phyloP scores from a whole-genome alignment of 106 monocot species.

The Allium fistulosum region DNA sequence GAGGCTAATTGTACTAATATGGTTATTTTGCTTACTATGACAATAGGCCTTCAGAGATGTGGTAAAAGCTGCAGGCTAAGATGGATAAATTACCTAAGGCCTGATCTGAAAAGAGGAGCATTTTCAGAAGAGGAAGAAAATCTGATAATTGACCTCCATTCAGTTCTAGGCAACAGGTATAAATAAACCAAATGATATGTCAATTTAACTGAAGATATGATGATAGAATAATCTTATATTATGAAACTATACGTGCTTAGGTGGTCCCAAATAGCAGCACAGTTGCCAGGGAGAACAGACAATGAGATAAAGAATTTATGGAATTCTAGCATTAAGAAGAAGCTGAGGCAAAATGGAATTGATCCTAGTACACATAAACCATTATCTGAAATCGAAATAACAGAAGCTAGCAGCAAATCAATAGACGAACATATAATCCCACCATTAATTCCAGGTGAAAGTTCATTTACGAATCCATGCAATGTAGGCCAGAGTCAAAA shows the following conservation, averaged over 20 bases:
- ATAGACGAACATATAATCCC: too few species aligned
- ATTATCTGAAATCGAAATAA: slow-evolving; percentile 23
- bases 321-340: slow-evolving; percentile 97
- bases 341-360: slow-evolving; percentile 79
- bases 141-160: slow-evolving; percentile 78
- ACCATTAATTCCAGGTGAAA: too few species aligned
- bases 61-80: slow-evolving; percentile 88
- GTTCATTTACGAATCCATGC: too few species aligned
- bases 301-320: slow-evolving; percentile 97
- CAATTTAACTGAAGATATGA: neutral
- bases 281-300: slow-evolving; percentile 82
- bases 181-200: neutral
- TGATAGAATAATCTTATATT: neutral
- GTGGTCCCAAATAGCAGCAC: slow-evolving; percentile 93
- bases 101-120: slow-evolving; percentile 83
- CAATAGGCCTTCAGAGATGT: slow-evolving; percentile 82
- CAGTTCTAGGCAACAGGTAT: slow-evolving; percentile 68
- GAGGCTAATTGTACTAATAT: neutral
- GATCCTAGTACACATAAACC: slow-evolving; percentile 85
- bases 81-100: slow-evolving; percentile 89
- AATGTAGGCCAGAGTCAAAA: neutral
- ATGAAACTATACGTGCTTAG: slow-evolving; percentile 14
- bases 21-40: neutral
- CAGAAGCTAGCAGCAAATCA: neutral
- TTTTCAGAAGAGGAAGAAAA: slow-evolving; percentile 81